A percentile compares a stretch with the other conserved stretches of the same genome.
Evolutionary conservation across 345 rosid genomes (phyloP).

Genomic region (Noccaea bulbosa): DNA sequence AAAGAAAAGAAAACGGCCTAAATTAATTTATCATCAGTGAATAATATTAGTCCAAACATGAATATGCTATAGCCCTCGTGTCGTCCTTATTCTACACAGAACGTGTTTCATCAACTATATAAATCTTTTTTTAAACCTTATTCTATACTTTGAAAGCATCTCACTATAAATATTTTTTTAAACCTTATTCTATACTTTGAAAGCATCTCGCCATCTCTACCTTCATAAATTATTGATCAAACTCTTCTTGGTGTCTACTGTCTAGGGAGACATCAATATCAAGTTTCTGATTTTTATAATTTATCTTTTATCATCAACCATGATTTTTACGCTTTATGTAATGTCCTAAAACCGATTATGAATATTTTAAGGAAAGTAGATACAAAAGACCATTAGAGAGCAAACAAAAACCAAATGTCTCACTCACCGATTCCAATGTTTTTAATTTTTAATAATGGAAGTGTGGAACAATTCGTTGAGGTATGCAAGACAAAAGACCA

Average conservation of each 20-base stretch:
- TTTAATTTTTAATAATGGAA: constrained; percentile 4
- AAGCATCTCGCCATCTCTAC: constrained; percentile 22
- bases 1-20: background rate
- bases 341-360: background rate
- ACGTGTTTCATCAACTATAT: constrained; percentile 25
- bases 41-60: background rate
- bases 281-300: background rate
- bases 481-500: no score
- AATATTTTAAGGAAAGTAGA: background rate
- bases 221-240: constrained; percentile 15
- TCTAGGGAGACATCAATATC: background rate
- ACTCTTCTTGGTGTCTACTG: constrained; percentile 1
- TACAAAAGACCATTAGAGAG: background rate
- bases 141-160: constrained; percentile 13
- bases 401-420: constrained; percentile 16
- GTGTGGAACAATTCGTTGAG: no score
- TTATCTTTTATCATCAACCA: background rate
- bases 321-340: background rate
- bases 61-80: constrained; percentile 26
- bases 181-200: background rate
- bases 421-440: constrained; percentile 3
- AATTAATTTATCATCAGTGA: background rate
- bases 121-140: background rate
- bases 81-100: constrained; percentile 25
- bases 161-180: background rate